Conservation (phyloP, 169 alveolate species). For the Plasmodium gaboni region DNA sequence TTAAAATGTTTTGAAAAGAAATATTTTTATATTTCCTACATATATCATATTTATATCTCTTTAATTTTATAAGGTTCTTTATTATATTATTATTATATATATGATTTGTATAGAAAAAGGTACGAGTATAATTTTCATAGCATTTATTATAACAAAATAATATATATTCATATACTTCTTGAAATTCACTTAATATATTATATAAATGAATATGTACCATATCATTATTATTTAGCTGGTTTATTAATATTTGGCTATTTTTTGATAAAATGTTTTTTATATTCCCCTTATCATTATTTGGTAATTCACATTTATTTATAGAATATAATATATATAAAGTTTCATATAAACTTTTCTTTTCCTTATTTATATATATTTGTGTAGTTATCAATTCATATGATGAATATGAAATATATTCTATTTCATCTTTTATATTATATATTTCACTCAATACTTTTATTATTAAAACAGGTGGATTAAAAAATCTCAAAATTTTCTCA, state of each 20-base stretch:
- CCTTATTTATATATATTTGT: slow-evolving; percentile 54
- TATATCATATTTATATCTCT: slow-evolving; percentile 9
- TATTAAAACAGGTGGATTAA: slow-evolving; percentile 49
- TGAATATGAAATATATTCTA: slow-evolving; percentile 45
- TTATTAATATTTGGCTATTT: not conserved
- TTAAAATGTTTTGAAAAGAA: slow-evolving; percentile 50
- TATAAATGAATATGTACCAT: slow-evolving; percentile 11
- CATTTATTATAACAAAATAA: slow-evolving; percentile 23
- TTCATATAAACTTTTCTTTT: slow-evolving; percentile 65
- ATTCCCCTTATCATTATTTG: slow-evolving; percentile 3
- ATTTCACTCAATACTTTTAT: slow-evolving; percentile 57
- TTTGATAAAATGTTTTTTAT: not conserved
- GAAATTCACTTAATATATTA: slow-evolving; percentile 49
- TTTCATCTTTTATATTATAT: slow-evolving; percentile 40
- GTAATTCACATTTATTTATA: slow-evolving; percentile 7
- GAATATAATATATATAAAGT: slow-evolving; percentile 49
- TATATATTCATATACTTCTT: slow-evolving; percentile 57
- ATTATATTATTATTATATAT: slow-evolving; percentile 33
- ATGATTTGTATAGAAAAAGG: slow-evolving; percentile 13
- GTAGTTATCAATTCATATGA: slow-evolving; percentile 34
- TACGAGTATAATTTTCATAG: slow-evolving; percentile 56
- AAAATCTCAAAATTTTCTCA: slow-evolving; percentile 43
- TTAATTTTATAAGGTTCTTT: slow-evolving; percentile 34
- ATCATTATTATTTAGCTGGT: not conserved
- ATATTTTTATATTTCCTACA: slow-evolving; percentile 45